phyloP scores from a whole-genome alignment of 331 rosid genomes.

The Malus hybrid region DNA sequence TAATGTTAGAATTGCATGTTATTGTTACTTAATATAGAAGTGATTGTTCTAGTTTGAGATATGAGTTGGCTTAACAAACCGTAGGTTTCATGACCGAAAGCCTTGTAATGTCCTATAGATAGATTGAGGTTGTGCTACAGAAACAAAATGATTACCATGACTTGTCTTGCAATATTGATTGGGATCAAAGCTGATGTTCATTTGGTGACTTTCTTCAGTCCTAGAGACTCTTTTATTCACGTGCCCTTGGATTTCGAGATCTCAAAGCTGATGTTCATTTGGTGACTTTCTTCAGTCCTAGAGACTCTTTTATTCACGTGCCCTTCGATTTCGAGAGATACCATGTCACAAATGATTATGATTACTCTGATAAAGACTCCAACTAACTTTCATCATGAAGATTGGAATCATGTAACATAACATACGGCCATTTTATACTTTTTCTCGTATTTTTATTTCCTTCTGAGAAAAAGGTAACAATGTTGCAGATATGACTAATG shows the following conservation, averaged over 20 bases:
- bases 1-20: not conserved
- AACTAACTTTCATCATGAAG: slow-evolving; percentile 9
- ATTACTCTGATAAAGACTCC: not conserved
- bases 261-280: not conserved
- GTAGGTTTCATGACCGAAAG: slow-evolving; percentile 5
- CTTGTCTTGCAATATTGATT: slow-evolving; percentile 20
- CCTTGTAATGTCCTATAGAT: slow-evolving; percentile 8
- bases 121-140: not conserved
- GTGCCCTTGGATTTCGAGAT: slow-evolving; percentile 39
- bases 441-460: not conserved
- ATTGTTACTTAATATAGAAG: not conserved
- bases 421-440: not conserved
- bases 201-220: slow-evolving; percentile 19
- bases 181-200: not conserved
- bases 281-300: slow-evolving; percentile 15
- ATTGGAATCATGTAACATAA: slow-evolving; percentile 10
- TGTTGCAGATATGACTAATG: no score
- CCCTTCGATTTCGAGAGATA: slow-evolving; percentile 28
- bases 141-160: slow-evolving; percentile 20
- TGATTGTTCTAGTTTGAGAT: not conserved
- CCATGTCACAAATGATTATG: slow-evolving; percentile 20
- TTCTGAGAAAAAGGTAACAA: not conserved
- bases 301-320: slow-evolving; percentile 36
- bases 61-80: not conserved
- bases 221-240: slow-evolving; percentile 20